Conservation (phyloP, 73 alveolate genomes). For the Paramecium primaurelia region DNA sequence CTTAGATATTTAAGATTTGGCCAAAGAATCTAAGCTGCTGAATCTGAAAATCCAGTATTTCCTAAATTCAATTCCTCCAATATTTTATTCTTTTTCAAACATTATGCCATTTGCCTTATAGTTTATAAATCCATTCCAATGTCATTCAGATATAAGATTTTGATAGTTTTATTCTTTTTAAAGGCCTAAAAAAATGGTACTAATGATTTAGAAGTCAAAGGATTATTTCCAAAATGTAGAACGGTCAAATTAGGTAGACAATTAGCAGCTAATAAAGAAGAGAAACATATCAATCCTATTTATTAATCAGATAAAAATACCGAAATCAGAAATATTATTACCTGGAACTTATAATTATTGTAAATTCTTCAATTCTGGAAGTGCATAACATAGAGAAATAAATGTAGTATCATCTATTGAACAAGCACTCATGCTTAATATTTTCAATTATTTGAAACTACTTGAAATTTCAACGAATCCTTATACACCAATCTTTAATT, state of each 20-base stretch:
- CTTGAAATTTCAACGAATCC: background rate
- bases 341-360: background rate
- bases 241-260: background rate
- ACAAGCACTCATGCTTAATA: conserved; percentile 35
- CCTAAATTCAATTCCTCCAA: conserved; percentile 35
- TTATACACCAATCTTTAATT: background rate
- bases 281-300: conserved; percentile 13
- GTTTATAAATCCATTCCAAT: conserved; percentile 17
- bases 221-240: conserved; percentile 19
- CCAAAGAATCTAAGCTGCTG: conserved; percentile 16
- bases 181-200: conserved; percentile 18
- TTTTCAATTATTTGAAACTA: conserved; percentile 1
- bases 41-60: conserved; percentile 46
- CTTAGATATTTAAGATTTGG: background rate
- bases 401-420: conserved; percentile 9
- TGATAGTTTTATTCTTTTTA: background rate
- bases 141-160: conserved; percentile 15
- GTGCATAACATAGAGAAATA: background rate
- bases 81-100: conserved; percentile 1
- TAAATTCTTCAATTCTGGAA: background rate
- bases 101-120: background rate
- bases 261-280: background rate
- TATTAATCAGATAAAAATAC: background rate
- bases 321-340: conserved; percentile 19
- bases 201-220: background rate